Conservation (phyloP, 2,329 filamentous ascomycete genomes). For the Fusarium torreyae region DNA sequence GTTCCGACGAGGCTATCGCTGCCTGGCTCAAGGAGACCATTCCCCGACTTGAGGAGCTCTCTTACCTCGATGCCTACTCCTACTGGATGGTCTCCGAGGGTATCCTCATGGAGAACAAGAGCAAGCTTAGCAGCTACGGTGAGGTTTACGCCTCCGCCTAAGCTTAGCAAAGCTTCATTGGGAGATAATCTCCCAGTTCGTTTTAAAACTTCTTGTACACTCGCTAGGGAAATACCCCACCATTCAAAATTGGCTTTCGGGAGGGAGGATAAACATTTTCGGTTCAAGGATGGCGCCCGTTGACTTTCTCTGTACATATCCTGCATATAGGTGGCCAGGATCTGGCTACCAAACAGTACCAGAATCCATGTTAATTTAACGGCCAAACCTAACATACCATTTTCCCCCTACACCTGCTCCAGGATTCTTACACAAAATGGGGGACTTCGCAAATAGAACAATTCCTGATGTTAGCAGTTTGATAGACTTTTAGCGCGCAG, state of each 20-base stretch:
- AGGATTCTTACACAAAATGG: slow-evolving; percentile 28
- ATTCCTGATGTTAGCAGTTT: slow-evolving; percentile 37
- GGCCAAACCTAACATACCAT: slow-evolving; percentile 27
- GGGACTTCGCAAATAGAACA: slow-evolving; percentile 37
- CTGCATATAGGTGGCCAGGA: slow-evolving; percentile 40
- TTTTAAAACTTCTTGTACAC: slow-evolving; percentile 57
- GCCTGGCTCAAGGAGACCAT: slow-evolving; percentile 67
- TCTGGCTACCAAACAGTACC: slow-evolving; percentile 14
- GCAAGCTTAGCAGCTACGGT: slow-evolving; percentile 63
- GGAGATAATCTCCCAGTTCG: slow-evolving; percentile 22
- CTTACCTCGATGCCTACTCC: slow-evolving; percentile 69
- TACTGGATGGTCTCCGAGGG: slow-evolving; percentile 68
- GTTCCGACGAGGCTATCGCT: slow-evolving; percentile 57
- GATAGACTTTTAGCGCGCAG: slow-evolving; percentile 38
- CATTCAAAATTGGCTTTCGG: slow-evolving; percentile 46
- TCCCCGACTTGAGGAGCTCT: slow-evolving; percentile 63
- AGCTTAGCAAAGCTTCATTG: slow-evolving; percentile 20
- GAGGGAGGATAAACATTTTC: slow-evolving; percentile 42
- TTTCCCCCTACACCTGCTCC: slow-evolving; percentile 22
- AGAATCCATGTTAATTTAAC: slow-evolving; percentile 7
- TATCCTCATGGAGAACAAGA: slow-evolving; percentile 59
- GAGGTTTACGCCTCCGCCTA: slow-evolving; percentile 63
- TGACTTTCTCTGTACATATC: slow-evolving; percentile 54
- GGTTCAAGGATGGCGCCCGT: slow-evolving; percentile 46
- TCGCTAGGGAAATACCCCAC: slow-evolving; percentile 55